Conservation (phyloP, 2,329 filamentous ascomycete species). For the Aspergillus piperis region DNA sequence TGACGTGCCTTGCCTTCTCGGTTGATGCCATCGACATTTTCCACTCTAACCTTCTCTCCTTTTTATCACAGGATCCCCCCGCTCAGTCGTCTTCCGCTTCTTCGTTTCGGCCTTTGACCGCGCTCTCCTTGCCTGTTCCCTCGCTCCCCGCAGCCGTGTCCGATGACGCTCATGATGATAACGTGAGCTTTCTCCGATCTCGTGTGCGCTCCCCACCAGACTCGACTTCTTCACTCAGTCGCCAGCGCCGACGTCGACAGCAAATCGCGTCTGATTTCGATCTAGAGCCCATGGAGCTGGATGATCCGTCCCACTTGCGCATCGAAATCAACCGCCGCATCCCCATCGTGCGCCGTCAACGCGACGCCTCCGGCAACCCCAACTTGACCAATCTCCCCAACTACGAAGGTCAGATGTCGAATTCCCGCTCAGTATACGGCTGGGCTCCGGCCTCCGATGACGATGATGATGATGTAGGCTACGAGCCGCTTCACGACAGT, state of each 20-base stretch:
- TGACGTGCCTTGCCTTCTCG: slow-evolving; percentile 3
- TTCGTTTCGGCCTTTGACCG: slow-evolving; percentile 52
- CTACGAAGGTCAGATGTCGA: slow-evolving; percentile 58
- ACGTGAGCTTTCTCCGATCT: slow-evolving; percentile 54
- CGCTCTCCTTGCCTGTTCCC: slow-evolving; percentile 52
- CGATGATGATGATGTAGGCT: slow-evolving; percentile 31
- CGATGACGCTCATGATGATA: slow-evolving; percentile 51
- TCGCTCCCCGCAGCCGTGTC: slow-evolving; percentile 51
- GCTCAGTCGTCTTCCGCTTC: slow-evolving; percentile 27
- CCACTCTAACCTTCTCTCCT: slow-evolving; percentile 9
- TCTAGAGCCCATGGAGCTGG: slow-evolving; percentile 40
- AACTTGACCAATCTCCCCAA: slow-evolving; percentile 45
- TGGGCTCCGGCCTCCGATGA: slow-evolving; percentile 57
- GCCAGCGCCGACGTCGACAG: slow-evolving; percentile 37
- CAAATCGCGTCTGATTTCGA: slow-evolving; percentile 29
- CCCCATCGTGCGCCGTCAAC: slow-evolving; percentile 38
- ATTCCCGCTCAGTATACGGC: slow-evolving; percentile 59
- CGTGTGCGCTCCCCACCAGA: slow-evolving; percentile 32
- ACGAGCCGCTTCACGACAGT: slow-evolving; percentile 32
- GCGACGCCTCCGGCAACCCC: slow-evolving; percentile 43
- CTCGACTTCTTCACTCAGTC: slow-evolving; percentile 30
- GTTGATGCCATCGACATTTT: slow-evolving; percentile 1
- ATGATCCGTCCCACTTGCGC: slow-evolving; percentile 32
- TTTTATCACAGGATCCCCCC: slow-evolving; percentile 16
- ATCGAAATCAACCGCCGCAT: slow-evolving; percentile 47